Evolutionary conservation across 2,329 filamentous ascomycete species (phyloP).

Genomic region (Claviceps lovelessii): DNA sequence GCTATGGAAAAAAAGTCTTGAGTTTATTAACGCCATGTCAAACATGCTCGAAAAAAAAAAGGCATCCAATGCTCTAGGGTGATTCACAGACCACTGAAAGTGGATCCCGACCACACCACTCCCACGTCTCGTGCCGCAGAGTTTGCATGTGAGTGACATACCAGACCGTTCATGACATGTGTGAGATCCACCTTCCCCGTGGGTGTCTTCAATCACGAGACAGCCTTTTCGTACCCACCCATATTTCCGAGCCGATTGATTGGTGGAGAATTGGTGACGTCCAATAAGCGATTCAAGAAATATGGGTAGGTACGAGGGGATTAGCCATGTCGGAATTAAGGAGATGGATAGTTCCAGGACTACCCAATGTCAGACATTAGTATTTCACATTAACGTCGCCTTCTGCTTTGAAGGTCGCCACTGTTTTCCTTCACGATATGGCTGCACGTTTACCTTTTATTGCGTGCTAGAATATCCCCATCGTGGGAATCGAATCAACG

Average conservation of each 20-base stretch:
- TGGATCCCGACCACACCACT: neutral
- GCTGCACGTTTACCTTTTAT: neutral
- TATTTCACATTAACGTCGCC: neutral
- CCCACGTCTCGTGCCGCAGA: neutral
- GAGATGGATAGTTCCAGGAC: no score
- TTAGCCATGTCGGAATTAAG: no score
- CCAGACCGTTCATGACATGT: neutral
- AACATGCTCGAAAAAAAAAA: neutral
- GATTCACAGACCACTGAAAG: neutral
- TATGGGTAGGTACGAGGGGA: no score
- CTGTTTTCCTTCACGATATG: neutral
- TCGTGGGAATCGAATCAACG: constrained; percentile 6
- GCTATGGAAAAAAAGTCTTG: neutral
- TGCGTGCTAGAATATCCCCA: neutral
- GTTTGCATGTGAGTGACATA: constrained; percentile 8
- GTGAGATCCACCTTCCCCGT: constrained; percentile 1
- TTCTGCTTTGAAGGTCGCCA: neutral
- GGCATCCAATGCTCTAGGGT: neutral
- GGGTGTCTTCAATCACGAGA: no score
- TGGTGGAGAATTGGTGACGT: no score
- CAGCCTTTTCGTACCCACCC: no score
- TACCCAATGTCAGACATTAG: no score
- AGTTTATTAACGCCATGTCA: neutral
- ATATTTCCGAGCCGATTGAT: no score
- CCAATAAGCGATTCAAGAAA: no score